phyloP scores from a whole-genome alignment of 2,329 filamentous ascomycete genomes.

The Trichothecium roseum region DNA sequence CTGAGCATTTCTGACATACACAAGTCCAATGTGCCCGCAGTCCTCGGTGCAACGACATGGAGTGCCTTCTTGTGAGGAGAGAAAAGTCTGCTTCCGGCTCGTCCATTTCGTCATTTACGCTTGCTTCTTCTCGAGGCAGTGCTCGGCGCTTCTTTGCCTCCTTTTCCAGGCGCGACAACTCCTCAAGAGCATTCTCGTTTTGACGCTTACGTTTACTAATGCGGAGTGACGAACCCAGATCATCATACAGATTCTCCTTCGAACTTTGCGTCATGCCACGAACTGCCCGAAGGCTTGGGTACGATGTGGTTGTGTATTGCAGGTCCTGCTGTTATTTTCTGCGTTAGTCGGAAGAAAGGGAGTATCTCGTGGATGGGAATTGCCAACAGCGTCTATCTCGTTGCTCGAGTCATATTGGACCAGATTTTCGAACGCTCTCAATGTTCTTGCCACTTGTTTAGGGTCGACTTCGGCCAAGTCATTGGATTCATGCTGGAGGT shows the following conservation, averaged over 20 bases:
- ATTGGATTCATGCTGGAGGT: background rate
- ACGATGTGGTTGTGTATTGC: background rate
- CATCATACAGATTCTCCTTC: background rate
- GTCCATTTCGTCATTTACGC: background rate
- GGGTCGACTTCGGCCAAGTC: background rate
- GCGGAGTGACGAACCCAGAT: background rate
- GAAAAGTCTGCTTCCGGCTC: constrained; percentile 2
- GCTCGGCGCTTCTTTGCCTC: constrained; percentile 15
- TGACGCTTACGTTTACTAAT: background rate
- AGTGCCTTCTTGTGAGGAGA: constrained; percentile 2
- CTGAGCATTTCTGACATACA: constrained; percentile 3
- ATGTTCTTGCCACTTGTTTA: background rate
- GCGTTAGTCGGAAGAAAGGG: background rate
- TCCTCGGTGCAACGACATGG: constrained; percentile 1
- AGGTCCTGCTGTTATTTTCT: background rate
- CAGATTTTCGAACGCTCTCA: background rate
- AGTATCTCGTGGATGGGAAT: background rate
- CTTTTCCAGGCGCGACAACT: background rate
- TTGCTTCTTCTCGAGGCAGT: constrained; percentile 14
- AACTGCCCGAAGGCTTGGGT: constrained; percentile 1
- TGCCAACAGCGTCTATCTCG: background rate
- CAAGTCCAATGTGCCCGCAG: constrained; percentile 2
- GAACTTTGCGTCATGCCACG: background rate
- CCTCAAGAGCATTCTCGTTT: background rate
- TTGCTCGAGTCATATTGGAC: background rate